phyloP scores from a whole-genome alignment of 345 rosid genomes.

The Euclidium syriacum region DNA sequence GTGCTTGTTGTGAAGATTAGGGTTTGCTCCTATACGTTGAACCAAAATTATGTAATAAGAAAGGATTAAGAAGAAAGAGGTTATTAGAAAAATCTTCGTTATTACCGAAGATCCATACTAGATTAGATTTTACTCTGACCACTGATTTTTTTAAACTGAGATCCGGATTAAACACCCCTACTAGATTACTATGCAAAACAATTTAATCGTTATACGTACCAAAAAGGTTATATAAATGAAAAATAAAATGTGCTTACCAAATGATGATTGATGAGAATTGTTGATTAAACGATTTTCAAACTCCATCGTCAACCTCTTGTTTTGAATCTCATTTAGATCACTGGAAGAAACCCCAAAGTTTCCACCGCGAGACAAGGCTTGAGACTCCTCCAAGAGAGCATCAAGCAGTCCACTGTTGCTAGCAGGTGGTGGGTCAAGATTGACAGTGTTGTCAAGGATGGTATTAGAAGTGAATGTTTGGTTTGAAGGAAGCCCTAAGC shows the following conservation, averaged over 20 bases:
- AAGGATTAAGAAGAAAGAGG: not conserved
- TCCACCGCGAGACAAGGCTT: slow-evolving; percentile 30
- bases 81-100: not conserved
- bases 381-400: slow-evolving; percentile 51
- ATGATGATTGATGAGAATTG: slow-evolving; percentile 42
- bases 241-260: slow-evolving; percentile 32
- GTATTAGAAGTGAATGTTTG: slow-evolving; percentile 31
- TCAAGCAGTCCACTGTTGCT: slow-evolving; percentile 52
- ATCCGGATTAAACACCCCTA: not conserved
- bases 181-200: not conserved
- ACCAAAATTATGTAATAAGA: not conserved
- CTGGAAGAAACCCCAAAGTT: slow-evolving; percentile 8
- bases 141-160: not conserved
- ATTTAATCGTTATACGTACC: not conserved
- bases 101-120: not conserved
- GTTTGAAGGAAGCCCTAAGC: slow-evolving; percentile 49
- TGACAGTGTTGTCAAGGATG: slow-evolving; percentile 3
- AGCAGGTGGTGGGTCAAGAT: not conserved
- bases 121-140: not conserved
- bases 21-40: slow-evolving; percentile 27
- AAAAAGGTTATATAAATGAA: not conserved
- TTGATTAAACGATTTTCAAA: slow-evolving; percentile 29
- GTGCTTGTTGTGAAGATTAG: slow-evolving; percentile 10
- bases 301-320: slow-evolving; percentile 3
- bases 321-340: slow-evolving; percentile 3